These are phyloP conservation scores for Crithidia mellificae DNA, from an alignment of 208 protist genomes.

Conservation along the genomic window DNA sequence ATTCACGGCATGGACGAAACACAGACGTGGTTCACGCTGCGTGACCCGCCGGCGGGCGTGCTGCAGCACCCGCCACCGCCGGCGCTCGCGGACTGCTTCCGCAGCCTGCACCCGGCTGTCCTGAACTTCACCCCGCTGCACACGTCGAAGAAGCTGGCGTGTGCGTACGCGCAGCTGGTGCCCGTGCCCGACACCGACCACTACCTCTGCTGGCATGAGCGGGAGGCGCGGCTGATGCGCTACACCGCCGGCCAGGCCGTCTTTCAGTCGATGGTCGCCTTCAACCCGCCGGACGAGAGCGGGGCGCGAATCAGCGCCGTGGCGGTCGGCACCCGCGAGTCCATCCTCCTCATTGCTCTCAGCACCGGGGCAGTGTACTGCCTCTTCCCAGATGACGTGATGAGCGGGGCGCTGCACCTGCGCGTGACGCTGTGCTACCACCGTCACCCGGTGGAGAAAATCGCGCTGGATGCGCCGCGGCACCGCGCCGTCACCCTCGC, in stretches of 20 bases:
- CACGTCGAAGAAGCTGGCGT: slow-evolving; percentile 32
- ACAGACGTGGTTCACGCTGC: slow-evolving; percentile 53
- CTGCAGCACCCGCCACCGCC: slow-evolving; percentile 40
- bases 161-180: slow-evolving; percentile 43
- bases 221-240: slow-evolving; percentile 64
- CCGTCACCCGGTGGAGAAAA: slow-evolving; percentile 57
- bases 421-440: slow-evolving; percentile 67
- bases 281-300: slow-evolving; percentile 46
- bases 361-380: slow-evolving; percentile 73
- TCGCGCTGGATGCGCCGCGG: slow-evolving; percentile 40
- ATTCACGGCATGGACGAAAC: slow-evolving; percentile 56
- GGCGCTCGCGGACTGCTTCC: slow-evolving; percentile 36
- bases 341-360: slow-evolving; percentile 58
- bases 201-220: slow-evolving; percentile 67
- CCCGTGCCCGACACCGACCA: slow-evolving; percentile 64
- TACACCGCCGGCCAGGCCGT: slow-evolving; percentile 37
- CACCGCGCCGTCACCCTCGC: slow-evolving; percentile 74
- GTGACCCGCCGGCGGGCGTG: slow-evolving; percentile 37
- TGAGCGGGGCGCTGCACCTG: slow-evolving; percentile 35
- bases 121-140: slow-evolving; percentile 47
- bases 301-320: slow-evolving; percentile 60
- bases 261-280: slow-evolving; percentile 61
- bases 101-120: slow-evolving; percentile 35
- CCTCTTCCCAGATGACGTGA: slow-evolving; percentile 49
- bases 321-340: slow-evolving; percentile 60